phyloP scores from a whole-genome alignment of 768 basidiomycete species.

The Boletus sp. region DNA sequence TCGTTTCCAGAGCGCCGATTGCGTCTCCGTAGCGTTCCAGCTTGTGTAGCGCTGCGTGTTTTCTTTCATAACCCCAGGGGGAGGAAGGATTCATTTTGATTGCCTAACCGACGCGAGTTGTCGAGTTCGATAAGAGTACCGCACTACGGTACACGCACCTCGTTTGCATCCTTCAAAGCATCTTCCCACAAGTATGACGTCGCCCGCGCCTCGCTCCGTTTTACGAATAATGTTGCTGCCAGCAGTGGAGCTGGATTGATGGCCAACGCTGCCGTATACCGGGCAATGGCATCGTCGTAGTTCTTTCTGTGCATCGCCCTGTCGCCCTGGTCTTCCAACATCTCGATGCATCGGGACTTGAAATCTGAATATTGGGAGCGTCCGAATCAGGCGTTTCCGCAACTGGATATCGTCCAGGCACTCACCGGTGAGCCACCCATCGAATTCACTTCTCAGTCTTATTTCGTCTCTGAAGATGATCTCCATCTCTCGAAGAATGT shows the following conservation, averaged over 20 bases:
- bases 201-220: constrained; percentile 11
- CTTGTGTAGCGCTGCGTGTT: constrained; percentile 9
- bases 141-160: constrained; percentile 3
- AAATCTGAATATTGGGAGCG: neutral
- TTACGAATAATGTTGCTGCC: constrained; percentile 1
- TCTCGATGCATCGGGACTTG: constrained; percentile 4
- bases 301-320: neutral
- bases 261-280: constrained; percentile 14
- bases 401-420: neutral
- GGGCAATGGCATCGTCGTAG: constrained; percentile 1
- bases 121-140: neutral
- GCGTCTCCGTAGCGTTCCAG: constrained; percentile 12
- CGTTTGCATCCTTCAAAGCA: constrained; percentile 15
- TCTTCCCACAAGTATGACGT: constrained; percentile 5
- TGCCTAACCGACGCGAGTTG: constrained; percentile 2
- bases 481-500: constrained; percentile 2
- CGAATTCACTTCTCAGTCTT: neutral
- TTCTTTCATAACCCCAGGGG: constrained; percentile 14
- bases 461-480: constrained; percentile 8
- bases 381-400: neutral
- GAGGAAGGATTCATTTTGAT: constrained; percentile 9
- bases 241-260: neutral
- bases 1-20: neutral
- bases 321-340: constrained; percentile 10
- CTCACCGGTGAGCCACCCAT: constrained; percentile 12